These are phyloP conservation scores for Daldinia grandis DNA, from an alignment of 495 filamentous ascomycete genomes.

Conservation along the genomic window DNA sequence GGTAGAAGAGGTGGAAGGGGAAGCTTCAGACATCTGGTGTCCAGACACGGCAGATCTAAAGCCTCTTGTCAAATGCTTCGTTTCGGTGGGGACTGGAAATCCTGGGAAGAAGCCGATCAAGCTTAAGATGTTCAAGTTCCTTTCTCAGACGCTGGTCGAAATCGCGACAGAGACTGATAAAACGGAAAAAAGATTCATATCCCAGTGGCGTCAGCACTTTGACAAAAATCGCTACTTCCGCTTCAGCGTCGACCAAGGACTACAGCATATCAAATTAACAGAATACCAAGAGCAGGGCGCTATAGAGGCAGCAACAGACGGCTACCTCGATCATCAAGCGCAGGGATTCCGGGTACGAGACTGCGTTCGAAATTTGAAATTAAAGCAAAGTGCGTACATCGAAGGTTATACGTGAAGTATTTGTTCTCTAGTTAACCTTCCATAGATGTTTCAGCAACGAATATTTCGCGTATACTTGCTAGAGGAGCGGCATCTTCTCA, in stretches of 20 bases:
- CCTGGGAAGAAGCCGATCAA: background rate
- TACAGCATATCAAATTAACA: background rate
- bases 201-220: background rate
- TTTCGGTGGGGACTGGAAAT: constrained; percentile 6
- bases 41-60: background rate
- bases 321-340: background rate
- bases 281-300: background rate
- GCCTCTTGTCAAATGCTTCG: constrained; percentile 8
- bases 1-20: constrained; percentile 1
- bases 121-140: background rate
- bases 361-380: background rate
- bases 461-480: background rate
- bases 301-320: background rate
- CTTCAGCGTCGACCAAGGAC: background rate
- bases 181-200: background rate
- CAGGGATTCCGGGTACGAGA: background rate
- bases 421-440: background rate
- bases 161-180: background rate
- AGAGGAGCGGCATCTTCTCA: background rate
- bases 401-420: background rate
- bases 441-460: background rate
- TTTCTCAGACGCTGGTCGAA: background rate
- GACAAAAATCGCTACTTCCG: background rate
- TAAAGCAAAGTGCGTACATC: background rate
- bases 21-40: constrained; percentile 1